Conservation (phyloP, 371 early-diverging fungal genomes). For the Mortierella sp. region DNA sequence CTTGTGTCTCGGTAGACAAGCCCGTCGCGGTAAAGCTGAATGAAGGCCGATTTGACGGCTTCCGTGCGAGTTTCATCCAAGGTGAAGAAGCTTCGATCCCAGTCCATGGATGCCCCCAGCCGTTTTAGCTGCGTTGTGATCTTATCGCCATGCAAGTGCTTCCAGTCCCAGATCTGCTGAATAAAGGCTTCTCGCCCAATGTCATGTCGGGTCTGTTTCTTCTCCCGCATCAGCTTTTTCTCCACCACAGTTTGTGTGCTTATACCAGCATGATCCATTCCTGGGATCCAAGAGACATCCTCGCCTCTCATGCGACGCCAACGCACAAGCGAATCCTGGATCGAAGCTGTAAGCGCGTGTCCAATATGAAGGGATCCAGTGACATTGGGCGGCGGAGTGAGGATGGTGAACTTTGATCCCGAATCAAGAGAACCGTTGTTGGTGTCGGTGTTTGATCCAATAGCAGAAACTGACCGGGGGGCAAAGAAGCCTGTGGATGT, state of each 20-base stretch:
- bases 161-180: constrained; percentile 91
- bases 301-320: constrained; percentile 92
- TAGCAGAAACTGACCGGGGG: constrained; percentile 11
- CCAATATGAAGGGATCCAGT: constrained; percentile 97
- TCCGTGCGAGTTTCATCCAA: constrained; percentile 82
- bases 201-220: constrained; percentile 64
- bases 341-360: constrained; percentile 92
- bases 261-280: constrained; percentile 99
- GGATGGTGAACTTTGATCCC: constrained; percentile 67
- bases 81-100: constrained; percentile 90
- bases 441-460: constrained; percentile 7
- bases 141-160: constrained; percentile 67
- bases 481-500: constrained; percentile 31
- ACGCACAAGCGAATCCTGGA: constrained; percentile 89
- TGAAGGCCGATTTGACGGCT: constrained; percentile 92
- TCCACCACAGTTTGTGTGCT: constrained; percentile 97
- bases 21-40: constrained; percentile 86
- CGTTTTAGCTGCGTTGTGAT: constrained; percentile 72
- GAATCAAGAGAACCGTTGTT: constrained; percentile 16
- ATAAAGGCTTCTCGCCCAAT: constrained; percentile 89
- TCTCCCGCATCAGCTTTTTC: constrained; percentile 81
- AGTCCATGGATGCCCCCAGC: constrained; percentile 89
- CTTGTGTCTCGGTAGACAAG: constrained; percentile 92
- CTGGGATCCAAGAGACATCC: constrained; percentile 90
- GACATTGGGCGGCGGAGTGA: constrained; percentile 98